These are phyloP conservation scores for Nannochloropsis oceanica DNA, from an alignment of 108 stramenopile genomes.

Conservation along the genomic window DNA sequence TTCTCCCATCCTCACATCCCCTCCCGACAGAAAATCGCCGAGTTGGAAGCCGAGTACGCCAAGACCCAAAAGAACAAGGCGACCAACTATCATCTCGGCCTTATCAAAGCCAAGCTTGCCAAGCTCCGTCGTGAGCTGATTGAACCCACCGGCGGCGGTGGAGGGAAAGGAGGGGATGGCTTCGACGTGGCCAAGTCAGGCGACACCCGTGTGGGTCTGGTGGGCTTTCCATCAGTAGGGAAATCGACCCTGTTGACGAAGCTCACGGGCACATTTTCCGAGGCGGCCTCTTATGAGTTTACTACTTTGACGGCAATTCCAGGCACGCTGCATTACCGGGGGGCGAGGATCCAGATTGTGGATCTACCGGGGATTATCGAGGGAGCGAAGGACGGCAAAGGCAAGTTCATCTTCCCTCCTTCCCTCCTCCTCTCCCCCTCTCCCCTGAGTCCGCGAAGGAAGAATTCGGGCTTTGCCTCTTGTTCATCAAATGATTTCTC, in stretches of 20 bases:
- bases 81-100: conserved; percentile 46
- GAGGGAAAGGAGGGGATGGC: conserved; percentile 79
- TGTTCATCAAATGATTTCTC: too few relatives aligned
- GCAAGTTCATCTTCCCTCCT: conserved; percentile 37
- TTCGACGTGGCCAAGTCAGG: conserved; percentile 93
- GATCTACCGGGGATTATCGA: conserved; percentile 98
- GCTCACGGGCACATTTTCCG: conserved; percentile 76
- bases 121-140: conserved; percentile 39
- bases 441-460: not conserved
- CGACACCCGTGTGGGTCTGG: conserved; percentile 82
- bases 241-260: conserved; percentile 85
- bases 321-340: conserved; percentile 93
- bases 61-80: conserved; percentile 58
- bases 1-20: not conserved
- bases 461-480: not conserved
- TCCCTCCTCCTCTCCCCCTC: not conserved
- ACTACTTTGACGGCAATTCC: conserved; percentile 97
- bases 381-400: conserved; percentile 94
- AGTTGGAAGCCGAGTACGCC: conserved; percentile 45
- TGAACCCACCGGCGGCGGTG: conserved; percentile 20
- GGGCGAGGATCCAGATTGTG: conserved; percentile 82
- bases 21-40: conserved; percentile 28
- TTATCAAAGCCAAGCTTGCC: conserved; percentile 53
- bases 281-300: conserved; percentile 91
- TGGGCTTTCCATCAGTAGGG: conserved; percentile 98